Evolutionary conservation across 2,329 filamentous ascomycete genomes (phyloP).

Genomic region (Penicillium sp.): DNA sequence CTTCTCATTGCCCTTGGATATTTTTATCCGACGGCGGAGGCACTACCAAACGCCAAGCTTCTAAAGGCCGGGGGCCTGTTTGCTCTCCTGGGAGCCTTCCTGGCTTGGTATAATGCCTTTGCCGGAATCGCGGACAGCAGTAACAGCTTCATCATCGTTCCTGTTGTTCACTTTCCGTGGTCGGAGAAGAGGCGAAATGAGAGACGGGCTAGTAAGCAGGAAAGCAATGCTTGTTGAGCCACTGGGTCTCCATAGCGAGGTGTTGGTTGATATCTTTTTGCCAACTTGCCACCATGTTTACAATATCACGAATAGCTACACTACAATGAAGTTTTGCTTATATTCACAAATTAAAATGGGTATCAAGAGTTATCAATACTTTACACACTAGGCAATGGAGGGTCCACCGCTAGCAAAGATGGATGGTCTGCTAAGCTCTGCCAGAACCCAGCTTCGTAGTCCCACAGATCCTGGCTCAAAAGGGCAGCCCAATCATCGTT

Average conservation of each 20-base stretch:
- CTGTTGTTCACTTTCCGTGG: constrained; percentile 33
- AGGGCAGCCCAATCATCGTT: constrained; percentile 28
- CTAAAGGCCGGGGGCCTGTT: constrained; percentile 56
- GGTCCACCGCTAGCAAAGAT: constrained; percentile 26
- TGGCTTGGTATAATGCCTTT: constrained; percentile 60
- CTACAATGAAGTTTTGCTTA: too few species aligned
- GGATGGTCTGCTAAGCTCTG: constrained; percentile 33
- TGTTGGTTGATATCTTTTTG: too few species aligned
- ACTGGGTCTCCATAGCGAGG: background rate
- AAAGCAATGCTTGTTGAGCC: background rate
- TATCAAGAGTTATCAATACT: too few species aligned
- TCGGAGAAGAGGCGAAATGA: constrained; percentile 20
- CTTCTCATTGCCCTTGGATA: constrained; percentile 69
- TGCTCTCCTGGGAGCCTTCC: constrained; percentile 57
- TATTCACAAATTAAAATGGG: too few species aligned
- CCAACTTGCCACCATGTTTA: too few species aligned
- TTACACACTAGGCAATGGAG: constrained; percentile 23
- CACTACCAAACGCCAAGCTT: constrained; percentile 17
- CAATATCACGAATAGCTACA: too few species aligned
- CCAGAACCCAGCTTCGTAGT: constrained; percentile 34
- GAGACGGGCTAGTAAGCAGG: background rate
- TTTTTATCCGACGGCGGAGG: constrained; percentile 45
- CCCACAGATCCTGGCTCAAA: constrained; percentile 29
- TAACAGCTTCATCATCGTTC: constrained; percentile 40
- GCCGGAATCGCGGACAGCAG: constrained; percentile 60